Percentiles rank a stretch among this genome's conserved stretches.
These are phyloP conservation scores for Pilaira anomala DNA, from an alignment of 192 early-diverging fungal species.

Conservation along the genomic window DNA sequence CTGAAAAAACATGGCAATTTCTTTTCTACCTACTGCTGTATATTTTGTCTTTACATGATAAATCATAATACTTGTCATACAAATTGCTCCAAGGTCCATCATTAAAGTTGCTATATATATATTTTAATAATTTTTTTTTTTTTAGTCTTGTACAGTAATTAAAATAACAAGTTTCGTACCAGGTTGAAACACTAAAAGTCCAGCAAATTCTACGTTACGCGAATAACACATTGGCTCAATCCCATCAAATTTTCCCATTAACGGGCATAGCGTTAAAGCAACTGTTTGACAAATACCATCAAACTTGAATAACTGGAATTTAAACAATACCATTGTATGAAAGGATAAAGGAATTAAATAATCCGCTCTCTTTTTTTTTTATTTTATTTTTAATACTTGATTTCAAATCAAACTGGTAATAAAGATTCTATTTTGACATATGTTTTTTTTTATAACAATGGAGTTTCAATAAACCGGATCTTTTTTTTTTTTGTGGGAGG, in stretches of 20 bases:
- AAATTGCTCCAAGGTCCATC: constrained; percentile 82
- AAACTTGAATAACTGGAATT: constrained; percentile 75
- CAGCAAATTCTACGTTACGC: constrained; percentile 85
- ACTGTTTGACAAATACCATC: constrained; percentile 84
- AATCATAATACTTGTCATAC: constrained; percentile 97
- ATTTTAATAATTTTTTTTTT: background rate
- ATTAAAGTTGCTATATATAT: constrained; percentile 72
- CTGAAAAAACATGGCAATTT: constrained; percentile 98
- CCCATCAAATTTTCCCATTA: constrained; percentile 70
- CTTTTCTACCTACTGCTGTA: constrained; percentile 97
- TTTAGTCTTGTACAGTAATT: too few species aligned
- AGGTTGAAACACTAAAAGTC: constrained; percentile 89
- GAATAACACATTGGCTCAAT: constrained; percentile 90
- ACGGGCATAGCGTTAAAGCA: constrained; percentile 83
- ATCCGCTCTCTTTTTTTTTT: background rate
- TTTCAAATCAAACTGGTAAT: background rate
- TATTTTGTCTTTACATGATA: constrained; percentile 95
- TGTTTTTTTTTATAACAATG: background rate
- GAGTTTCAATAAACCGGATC: too few species aligned
- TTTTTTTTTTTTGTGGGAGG: too few species aligned
- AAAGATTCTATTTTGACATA: background rate
- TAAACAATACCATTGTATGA: constrained; percentile 13
- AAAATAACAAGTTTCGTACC: constrained; percentile 37
- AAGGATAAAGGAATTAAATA: background rate
- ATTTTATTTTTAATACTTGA: background rate